These are phyloP conservation scores for Fraxinus platypoda DNA, from an alignment of 305 asterid species.

Conservation along the genomic window DNA sequence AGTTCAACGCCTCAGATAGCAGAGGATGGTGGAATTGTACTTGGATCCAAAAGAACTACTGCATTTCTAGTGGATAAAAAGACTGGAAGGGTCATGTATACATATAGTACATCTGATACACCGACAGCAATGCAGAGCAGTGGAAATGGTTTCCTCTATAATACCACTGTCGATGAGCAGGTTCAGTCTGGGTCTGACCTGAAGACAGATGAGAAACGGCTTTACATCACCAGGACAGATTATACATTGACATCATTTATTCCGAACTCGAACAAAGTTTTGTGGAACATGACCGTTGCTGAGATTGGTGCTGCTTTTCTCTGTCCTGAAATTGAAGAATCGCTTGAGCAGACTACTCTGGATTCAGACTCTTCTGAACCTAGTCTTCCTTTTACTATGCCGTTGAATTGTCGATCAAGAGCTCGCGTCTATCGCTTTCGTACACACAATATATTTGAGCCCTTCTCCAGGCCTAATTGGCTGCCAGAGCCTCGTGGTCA, in stretches of 20 bases:
- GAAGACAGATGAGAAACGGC: slow-evolving; percentile 48
- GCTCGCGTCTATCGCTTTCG: slow-evolving; percentile 68
- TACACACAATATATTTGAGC: slow-evolving; percentile 41
- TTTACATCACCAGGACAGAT: slow-evolving; percentile 85
- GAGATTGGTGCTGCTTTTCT: slow-evolving; percentile 86
- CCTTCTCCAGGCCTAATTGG: slow-evolving; percentile 39
- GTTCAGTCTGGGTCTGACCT: slow-evolving; percentile 37
- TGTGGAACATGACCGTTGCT: slow-evolving; percentile 87
- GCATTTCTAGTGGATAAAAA: slow-evolving; percentile 73
- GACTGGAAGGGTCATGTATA: slow-evolving; percentile 65
- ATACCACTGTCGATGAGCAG: slow-evolving; percentile 41
- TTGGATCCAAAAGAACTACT: slow-evolving; percentile 74
- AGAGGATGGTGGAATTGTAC: slow-evolving; percentile 88
- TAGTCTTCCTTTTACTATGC: slow-evolving; percentile 64
- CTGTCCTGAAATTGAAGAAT: slow-evolving; percentile 56
- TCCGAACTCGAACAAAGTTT: slow-evolving; percentile 72
- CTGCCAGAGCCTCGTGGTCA: slow-evolving; percentile 44
- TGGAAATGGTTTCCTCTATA: slow-evolving; percentile 32
- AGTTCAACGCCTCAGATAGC: slow-evolving; percentile 91
- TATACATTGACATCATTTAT: slow-evolving; percentile 69
- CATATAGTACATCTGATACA: slow-evolving; percentile 50
- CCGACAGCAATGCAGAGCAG: slow-evolving; percentile 29
- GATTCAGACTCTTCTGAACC: slow-evolving; percentile 46
- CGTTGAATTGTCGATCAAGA: slow-evolving; percentile 83
- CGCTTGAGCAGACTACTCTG: slow-evolving; percentile 37